Conservation (phyloP, 2,329 filamentous ascomycete genomes). For the Sarocladium oryzae region DNA sequence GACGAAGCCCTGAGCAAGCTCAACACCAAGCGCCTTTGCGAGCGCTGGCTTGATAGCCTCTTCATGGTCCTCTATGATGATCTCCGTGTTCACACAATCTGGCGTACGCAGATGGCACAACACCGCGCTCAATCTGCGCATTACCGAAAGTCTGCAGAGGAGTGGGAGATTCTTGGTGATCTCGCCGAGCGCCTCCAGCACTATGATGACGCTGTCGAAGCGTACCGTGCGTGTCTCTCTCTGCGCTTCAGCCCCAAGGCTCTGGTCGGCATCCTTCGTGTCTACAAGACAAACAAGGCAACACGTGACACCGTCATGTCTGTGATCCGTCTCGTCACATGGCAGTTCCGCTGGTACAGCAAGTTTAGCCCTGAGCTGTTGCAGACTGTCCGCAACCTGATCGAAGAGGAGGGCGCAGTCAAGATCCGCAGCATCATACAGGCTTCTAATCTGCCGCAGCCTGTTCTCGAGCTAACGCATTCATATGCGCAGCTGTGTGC, state of each 20-base stretch:
- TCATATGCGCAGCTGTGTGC: conserved; percentile 93
- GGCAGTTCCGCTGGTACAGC: conserved; percentile 99
- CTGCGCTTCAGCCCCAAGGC: conserved; percentile 92
- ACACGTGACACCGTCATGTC: conserved; percentile 75
- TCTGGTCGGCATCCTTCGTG: conserved; percentile 73
- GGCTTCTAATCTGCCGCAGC: conserved; percentile 86
- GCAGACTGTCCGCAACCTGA: conserved; percentile 80
- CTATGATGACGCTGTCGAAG: conserved; percentile 83
- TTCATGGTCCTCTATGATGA: conserved; percentile 99
- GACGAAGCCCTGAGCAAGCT: conserved; percentile 80
- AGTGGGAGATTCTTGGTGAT: conserved; percentile 96
- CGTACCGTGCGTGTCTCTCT: conserved; percentile 79
- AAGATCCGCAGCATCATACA: conserved; percentile 97
- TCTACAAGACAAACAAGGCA: conserved; percentile 72
- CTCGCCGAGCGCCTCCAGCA: conserved; percentile 91
- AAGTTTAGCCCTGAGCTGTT: conserved; percentile 94
- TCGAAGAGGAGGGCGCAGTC: conserved; percentile 95
- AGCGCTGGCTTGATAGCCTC: conserved; percentile 95
- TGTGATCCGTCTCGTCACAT: conserved; percentile 87
- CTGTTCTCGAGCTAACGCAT: conserved; percentile 89
- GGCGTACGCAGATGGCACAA: conserved; percentile 96
- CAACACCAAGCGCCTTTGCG: conserved; percentile 94
- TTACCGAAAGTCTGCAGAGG: conserved; percentile 93
- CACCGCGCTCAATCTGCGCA: conserved; percentile 88
- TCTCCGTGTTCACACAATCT: conserved; percentile 96